A percentile compares a stretch with the other conserved stretches of the same genome.
These are phyloP conservation scores for Annulohypoxylon maeteangense DNA, from an alignment of 495 filamentous ascomycete genomes.

Conservation along the genomic window DNA sequence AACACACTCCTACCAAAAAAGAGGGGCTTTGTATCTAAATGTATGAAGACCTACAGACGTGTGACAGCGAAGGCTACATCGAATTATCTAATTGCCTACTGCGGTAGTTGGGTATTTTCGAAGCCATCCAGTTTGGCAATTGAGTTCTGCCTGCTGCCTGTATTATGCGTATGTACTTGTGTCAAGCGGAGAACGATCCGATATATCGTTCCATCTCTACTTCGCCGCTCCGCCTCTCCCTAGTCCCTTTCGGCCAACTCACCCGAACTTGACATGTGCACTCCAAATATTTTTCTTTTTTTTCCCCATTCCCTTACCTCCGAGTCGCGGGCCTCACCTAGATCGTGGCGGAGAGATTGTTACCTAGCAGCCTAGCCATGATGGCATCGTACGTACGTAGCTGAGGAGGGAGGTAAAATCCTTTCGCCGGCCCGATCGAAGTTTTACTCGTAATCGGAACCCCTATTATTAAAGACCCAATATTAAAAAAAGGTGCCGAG, in stretches of 20 bases:
- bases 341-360: conserved; percentile 17
- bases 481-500: conserved; percentile 2
- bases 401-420: conserved; percentile 7
- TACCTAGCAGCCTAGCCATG: conserved; percentile 6
- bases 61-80: neutral
- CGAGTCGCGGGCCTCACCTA: neutral
- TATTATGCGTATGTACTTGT: too few relatives aligned
- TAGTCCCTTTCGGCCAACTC: conserved; percentile 26
- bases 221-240: conserved; percentile 8
- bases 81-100: neutral
- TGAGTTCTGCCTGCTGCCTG: neutral
- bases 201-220: conserved; percentile 6
- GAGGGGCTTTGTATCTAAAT: neutral
- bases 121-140: neutral
- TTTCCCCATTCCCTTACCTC: neutral
- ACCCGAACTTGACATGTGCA: conserved; percentile 24
- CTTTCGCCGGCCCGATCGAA: neutral
- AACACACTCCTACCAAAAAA: neutral
- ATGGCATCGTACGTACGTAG: conserved; percentile 26
- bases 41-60: neutral
- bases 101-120: neutral
- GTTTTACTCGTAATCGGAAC: conserved; percentile 3
- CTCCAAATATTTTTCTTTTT: conserved; percentile 2
- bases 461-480: neutral
- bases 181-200: neutral